Conservation (phyloP, 2,329 filamentous ascomycete species). For the Venturia nashicola region DNA sequence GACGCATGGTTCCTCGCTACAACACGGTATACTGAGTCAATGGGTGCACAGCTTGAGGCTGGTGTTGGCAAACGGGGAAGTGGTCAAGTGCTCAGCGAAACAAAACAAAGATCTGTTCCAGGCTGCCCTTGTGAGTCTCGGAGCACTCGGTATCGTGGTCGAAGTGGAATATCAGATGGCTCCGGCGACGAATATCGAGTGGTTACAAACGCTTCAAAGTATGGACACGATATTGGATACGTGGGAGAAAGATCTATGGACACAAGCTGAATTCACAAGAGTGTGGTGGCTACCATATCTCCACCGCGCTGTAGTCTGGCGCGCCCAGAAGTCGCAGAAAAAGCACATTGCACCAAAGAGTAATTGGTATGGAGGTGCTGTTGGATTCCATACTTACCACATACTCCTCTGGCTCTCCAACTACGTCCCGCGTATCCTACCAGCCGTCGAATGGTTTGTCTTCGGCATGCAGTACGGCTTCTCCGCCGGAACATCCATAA, state of each 20-base stretch:
- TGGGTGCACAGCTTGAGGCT: slow-evolving; percentile 63
- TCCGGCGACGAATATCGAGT: slow-evolving; percentile 71
- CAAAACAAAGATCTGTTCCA: slow-evolving; percentile 71
- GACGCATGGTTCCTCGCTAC: slow-evolving; percentile 80
- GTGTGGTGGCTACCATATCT: slow-evolving; percentile 98
- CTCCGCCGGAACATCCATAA: slow-evolving; percentile 51
- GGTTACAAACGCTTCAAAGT: slow-evolving; percentile 67
- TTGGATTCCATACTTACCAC: slow-evolving; percentile 88
- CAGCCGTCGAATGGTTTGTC: slow-evolving; percentile 89
- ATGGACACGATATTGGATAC: slow-evolving; percentile 55
- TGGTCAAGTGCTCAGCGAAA: slow-evolving; percentile 54
- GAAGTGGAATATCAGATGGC: slow-evolving; percentile 78
- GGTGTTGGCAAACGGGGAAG: slow-evolving; percentile 68
- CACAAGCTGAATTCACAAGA: slow-evolving; percentile 71
- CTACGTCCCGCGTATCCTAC: slow-evolving; percentile 65
- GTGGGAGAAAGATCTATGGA: slow-evolving; percentile 72
- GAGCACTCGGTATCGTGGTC: slow-evolving; percentile 79
- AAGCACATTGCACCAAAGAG: slow-evolving; percentile 31
- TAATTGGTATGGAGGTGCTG: slow-evolving; percentile 67
- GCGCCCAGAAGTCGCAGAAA: slow-evolving; percentile 58
- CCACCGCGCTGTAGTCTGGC: slow-evolving; percentile 78
- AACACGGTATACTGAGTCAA: slow-evolving; percentile 74
- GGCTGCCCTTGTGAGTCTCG: slow-evolving; percentile 75
- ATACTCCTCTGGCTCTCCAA: slow-evolving; percentile 74
- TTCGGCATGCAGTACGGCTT: slow-evolving; percentile 98